Base-by-base conservation (phyloP, 768 basidiomycete genomes). In the Mycena epipterygia region DNA sequence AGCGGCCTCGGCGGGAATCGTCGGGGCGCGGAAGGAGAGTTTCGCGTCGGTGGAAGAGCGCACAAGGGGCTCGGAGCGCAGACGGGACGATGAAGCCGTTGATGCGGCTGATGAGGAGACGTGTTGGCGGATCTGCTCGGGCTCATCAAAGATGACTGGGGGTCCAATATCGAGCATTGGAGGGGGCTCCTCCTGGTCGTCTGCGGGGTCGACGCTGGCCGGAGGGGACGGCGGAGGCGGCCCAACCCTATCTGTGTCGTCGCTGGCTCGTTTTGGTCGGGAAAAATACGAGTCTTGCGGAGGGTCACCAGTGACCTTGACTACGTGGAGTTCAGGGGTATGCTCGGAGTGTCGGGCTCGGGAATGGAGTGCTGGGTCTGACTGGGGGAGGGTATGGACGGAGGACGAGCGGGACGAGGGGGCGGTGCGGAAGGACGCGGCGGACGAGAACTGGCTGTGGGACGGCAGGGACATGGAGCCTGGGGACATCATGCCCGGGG, bases 21-120 rank as follows among this genome's bases (percentile, higher is more conserved):
- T 42, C 35, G 70, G 66, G 13, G 81, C 78, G 62, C 80, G 81
- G 17, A 84, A 67, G 3, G 84, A 82, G 23, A 81, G 77, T 75
- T 82, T 86, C 42, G 85, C 87, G 62, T 90, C 89, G 0, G 87
- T 86, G 17, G 89, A 88, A 6, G 87, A 80, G 42, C 88, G 84
- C 60, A 85, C 85, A 6, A 83, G 74, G 7, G 82, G 67, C 27
- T 80, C 78, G n/a, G 80, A 30, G 35, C 70, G 53, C 9, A 75
- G 29, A 17, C 67, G 21, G 37, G 78, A 76, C 8, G 82, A 81
- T 44, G 81, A 81, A 37, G 75, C 69, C 6, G 55, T 56, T 39
- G 55, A 56, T 39, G 53, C 59, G 12, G 59, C 55, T n/a, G 72
- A 59, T 5, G 78, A 73, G 7, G 74, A 73, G 19, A 70, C 76